Evolutionary conservation across 805 yeast genomes (phyloP), one percentile per base, ranked within the genome.

Genomic region (Jamesozyma spencerorum): DNA sequence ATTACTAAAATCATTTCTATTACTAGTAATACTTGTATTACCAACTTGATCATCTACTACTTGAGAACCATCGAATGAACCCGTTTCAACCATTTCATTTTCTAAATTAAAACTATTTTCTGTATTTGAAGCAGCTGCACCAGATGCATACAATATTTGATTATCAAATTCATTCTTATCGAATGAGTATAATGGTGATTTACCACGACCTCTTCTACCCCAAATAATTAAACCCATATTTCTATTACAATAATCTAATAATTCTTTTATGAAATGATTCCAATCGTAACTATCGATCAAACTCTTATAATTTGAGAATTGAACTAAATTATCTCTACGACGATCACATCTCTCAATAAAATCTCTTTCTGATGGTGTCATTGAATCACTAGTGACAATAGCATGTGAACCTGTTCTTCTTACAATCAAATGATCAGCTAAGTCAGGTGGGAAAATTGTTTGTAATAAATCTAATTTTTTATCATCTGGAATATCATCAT

Each of bases 241-340:
- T 52, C 80, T 83, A 38, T 80, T 70, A 18, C 84, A 80, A 53
- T 84, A 88, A 34, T 82, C 92, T 43, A 83, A 72, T 37, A 92
- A 57, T 46, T 84, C 92, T 50, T 78, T 80, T 48, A 90, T 68
- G 55, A 88, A 90, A 42, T 77, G 74, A 45, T 82, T 71, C 96
- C 97, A 90, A 49, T 81, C 88, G 60, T 86, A 90, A 47, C 76
- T 80, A 47, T 77, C 80, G 49, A 79, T 68, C 35, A 90, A 66
- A 17, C 68, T 71, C 19, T 71, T 70, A 28, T 71, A 74, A 26
- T 70, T 64, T 3, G 66, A 58, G 42, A 66, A 67, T 31, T 65
- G 68, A 46, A 72, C 52, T 30, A 90, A 64, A 32, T 73, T 72
- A 20, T 77, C 81, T 47, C 79, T 78, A 38, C 98, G 71, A 4